Conservation (phyloP, 1,139 yeast species). For the Magnusiomyces sp. region DNA sequence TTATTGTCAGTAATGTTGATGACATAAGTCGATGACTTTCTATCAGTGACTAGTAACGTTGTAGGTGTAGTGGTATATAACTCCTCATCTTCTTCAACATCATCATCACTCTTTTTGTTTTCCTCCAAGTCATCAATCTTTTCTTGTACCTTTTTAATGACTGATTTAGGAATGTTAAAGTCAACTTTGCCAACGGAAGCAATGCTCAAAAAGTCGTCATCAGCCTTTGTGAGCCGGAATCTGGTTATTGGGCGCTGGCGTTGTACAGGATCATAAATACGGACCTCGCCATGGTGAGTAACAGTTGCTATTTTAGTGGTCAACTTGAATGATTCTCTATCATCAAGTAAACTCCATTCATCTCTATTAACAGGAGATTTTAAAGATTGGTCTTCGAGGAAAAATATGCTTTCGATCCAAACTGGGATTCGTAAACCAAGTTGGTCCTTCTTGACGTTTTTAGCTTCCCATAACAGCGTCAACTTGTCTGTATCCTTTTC, state of each 20-base stretch:
- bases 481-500: conserved; percentile 8
- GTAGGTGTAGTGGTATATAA: conserved; percentile 3
- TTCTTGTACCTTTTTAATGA: neutral
- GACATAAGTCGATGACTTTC: conserved; percentile 19
- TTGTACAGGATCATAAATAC: conserved; percentile 29
- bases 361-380: neutral
- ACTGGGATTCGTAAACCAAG: conserved; percentile 34
- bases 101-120: conserved; percentile 1
- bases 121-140: neutral
- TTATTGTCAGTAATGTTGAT: conserved; percentile 13
- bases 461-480: conserved; percentile 29
- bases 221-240: conserved; percentile 3
- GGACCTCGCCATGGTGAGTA: conserved; percentile 57
- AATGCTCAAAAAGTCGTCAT: conserved; percentile 4
- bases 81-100: conserved; percentile 18
- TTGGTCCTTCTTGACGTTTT: conserved; percentile 32
- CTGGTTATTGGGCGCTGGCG: conserved; percentile 25
- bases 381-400: conserved; percentile 17
- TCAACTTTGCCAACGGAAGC: conserved; percentile 3
- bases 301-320: conserved; percentile 44
- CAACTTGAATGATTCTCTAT: neutral
- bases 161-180: conserved; percentile 1
- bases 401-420: conserved; percentile 30
- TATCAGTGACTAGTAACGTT: conserved; percentile 20
- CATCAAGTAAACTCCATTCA: conserved; percentile 3